phyloP scores from a whole-genome alignment of 352 stramenopile species.

The Pythium scleroteichum region DNA sequence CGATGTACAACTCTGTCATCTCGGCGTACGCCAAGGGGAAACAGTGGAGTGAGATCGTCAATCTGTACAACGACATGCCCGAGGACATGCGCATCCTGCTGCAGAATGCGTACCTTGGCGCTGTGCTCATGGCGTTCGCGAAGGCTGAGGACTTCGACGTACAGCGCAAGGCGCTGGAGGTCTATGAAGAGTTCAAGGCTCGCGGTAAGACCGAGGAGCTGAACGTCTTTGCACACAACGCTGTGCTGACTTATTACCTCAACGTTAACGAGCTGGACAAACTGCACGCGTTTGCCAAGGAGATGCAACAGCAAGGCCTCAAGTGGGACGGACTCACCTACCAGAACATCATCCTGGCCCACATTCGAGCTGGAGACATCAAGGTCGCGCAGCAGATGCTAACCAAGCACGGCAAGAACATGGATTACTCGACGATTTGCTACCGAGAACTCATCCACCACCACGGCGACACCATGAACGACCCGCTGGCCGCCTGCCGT shows the following conservation, averaged over 20 bases:
- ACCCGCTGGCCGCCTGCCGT: conserved; percentile 62
- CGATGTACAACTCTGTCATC: conserved; percentile 83
- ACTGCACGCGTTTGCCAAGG: conserved; percentile 50
- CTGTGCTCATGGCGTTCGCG: conserved; percentile 73
- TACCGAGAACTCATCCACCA: conserved; percentile 75
- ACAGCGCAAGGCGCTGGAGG: conserved; percentile 41
- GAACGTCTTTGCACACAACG: conserved; percentile 77
- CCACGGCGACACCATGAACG: conserved; percentile 62
- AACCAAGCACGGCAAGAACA: conserved; percentile 66
- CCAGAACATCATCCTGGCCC: conserved; percentile 62
- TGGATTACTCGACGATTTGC: conserved; percentile 67
- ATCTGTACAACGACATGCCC: conserved; percentile 65
- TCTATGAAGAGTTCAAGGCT: conserved; percentile 56
- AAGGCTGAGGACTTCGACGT: conserved; percentile 49
- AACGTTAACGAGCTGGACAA: conserved; percentile 57
- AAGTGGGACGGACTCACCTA: conserved; percentile 73
- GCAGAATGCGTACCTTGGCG: conserved; percentile 57
- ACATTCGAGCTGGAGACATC: conserved; percentile 57
- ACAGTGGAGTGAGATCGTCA: conserved; percentile 63
- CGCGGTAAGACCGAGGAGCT: conserved; percentile 34
- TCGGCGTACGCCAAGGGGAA: conserved; percentile 76
- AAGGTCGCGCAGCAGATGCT: conserved; percentile 70
- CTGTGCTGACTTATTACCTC: conserved; percentile 55
- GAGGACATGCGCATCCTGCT: conserved; percentile 37
- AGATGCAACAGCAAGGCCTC: conserved; percentile 61